phyloP scores from a whole-genome alignment of 139 green algal species.

The Choricystis sp. region DNA sequence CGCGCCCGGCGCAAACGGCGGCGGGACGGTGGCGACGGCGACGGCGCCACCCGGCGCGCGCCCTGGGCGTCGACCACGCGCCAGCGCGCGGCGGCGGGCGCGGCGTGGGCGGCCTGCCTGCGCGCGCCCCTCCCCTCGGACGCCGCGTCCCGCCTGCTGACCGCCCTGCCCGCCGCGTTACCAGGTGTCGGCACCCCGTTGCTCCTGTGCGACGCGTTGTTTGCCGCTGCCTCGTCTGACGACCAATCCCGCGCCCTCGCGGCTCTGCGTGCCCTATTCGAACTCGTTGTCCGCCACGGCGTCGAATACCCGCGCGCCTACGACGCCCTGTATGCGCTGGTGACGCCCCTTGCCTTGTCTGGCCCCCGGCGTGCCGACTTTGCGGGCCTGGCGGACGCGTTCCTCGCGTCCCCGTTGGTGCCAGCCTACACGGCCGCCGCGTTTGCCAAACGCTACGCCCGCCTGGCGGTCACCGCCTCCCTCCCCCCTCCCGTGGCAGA shows the following conservation, averaged over 20 bases:
- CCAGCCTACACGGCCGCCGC: slow-evolving; percentile 87
- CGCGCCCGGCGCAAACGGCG: slow-evolving; percentile 37
- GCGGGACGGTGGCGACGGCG: slow-evolving; percentile 22
- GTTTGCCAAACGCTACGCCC: slow-evolving; percentile 82
- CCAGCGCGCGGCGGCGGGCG: slow-evolving; percentile 15
- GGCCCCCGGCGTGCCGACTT: not conserved
- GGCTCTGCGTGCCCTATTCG: slow-evolving; percentile 82
- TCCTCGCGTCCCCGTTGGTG: slow-evolving; percentile 73
- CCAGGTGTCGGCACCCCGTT: slow-evolving; percentile 54
- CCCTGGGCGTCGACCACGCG: slow-evolving; percentile 37
- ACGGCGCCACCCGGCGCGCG: slow-evolving; percentile 1
- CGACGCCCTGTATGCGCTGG: slow-evolving; percentile 51
- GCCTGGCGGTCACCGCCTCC: slow-evolving; percentile 48
- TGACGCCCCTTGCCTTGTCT: slow-evolving; percentile 19
- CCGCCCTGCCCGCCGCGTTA: slow-evolving; percentile 31
- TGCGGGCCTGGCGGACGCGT: slow-evolving; percentile 59
- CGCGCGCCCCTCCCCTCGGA: slow-evolving; percentile 14
- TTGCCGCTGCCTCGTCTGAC: slow-evolving; percentile 33
- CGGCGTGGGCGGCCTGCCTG: not conserved
- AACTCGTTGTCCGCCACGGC: slow-evolving; percentile 73
- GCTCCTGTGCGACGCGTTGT: slow-evolving; percentile 81
- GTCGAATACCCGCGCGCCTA: slow-evolving; percentile 88
- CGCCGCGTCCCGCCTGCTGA: slow-evolving; percentile 24
- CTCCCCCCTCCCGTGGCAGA: slow-evolving; percentile 40
- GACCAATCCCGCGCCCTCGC: slow-evolving; percentile 77